These are phyloP conservation scores for Pholiota molesta DNA, from an alignment of 768 basidiomycete species.

Conservation along the genomic window DNA sequence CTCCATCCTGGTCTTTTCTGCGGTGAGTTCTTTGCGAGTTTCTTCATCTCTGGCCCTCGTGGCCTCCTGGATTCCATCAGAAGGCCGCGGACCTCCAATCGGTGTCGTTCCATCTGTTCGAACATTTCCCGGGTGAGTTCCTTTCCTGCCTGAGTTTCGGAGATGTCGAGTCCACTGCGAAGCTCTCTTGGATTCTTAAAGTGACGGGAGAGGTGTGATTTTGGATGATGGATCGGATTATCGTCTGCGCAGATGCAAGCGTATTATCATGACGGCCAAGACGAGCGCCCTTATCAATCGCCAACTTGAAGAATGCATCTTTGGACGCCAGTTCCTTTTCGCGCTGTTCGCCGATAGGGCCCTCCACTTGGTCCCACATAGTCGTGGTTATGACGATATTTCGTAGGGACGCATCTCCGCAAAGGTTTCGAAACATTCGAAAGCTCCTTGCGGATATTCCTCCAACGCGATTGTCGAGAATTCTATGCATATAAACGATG, in stretches of 20 bases:
- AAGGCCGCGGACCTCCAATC: conserved; percentile 50
- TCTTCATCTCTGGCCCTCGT: conserved; percentile 22
- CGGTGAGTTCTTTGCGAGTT: conserved; percentile 18
- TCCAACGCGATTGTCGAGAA: conserved; percentile 52
- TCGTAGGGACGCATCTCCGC: conserved; percentile 49
- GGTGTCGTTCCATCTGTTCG: conserved; percentile 47
- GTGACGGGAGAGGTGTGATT: conserved; percentile 36
- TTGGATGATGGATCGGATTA: conserved; percentile 45
- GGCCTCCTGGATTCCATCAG: conserved; percentile 46
- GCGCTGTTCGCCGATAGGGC: conserved; percentile 40
- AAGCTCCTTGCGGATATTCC: conserved; percentile 55
- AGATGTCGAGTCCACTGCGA: conserved; percentile 47
- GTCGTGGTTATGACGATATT: conserved; percentile 58
- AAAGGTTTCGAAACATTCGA: conserved; percentile 53
- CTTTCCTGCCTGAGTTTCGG: conserved; percentile 54
- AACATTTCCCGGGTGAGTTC: conserved; percentile 54
- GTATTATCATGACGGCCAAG: conserved; percentile 46
- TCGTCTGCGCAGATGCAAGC: conserved; percentile 39
- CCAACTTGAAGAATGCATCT: conserved; percentile 54
- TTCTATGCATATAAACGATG: conserved; percentile 59
- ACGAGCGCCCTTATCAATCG: conserved; percentile 49
- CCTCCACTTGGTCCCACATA: conserved; percentile 51
- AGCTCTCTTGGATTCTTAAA: conserved; percentile 59
- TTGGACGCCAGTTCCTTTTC: conserved; percentile 46
- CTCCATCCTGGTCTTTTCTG: conserved; percentile 19